Conservation (phyloP, 2,329 filamentous ascomycete genomes). For the Immersiporthe knoxdaviesiana region DNA sequence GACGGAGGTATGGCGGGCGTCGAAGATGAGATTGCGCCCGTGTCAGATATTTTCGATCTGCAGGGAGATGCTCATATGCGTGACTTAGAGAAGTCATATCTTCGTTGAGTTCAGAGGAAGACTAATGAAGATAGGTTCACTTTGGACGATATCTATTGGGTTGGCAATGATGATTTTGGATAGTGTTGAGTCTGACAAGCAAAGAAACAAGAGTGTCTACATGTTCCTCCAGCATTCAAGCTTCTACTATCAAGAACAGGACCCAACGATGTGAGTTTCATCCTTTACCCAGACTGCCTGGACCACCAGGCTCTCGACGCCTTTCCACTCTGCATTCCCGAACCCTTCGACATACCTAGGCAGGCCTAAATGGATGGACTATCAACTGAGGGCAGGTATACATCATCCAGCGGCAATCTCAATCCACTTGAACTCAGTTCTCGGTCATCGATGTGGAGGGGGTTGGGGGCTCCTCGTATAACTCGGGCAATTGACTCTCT, state of each 20-base stretch:
- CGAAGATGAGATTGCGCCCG: not conserved
- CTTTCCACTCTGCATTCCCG: too few species aligned
- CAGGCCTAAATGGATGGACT: too few species aligned
- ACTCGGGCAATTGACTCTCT: too few species aligned
- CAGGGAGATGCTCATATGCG: constrained; percentile 9
- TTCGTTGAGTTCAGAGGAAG: not conserved
- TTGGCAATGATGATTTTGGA: not conserved
- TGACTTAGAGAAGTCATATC: constrained; percentile 12
- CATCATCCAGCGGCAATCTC: too few species aligned
- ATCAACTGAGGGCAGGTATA: too few species aligned
- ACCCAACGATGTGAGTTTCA: constrained; percentile 38
- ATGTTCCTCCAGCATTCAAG: constrained; percentile 42
- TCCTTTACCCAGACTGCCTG: constrained; percentile 44
- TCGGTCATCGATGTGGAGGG: too few species aligned
- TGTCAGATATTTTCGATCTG: constrained; percentile 1
- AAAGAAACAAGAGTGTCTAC: not conserved
- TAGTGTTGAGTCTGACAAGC: not conserved
- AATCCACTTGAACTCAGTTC: too few species aligned
- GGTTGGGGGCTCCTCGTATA: too few species aligned
- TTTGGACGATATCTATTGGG: not conserved
- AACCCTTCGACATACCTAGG: too few species aligned
- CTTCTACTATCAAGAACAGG: constrained; percentile 42
- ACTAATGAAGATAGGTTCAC: not conserved
- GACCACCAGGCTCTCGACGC: constrained; percentile 41
- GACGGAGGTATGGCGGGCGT: constrained; percentile 7